phyloP scores from a whole-genome alignment of 805 yeast species.

The Candida morakotiae region DNA sequence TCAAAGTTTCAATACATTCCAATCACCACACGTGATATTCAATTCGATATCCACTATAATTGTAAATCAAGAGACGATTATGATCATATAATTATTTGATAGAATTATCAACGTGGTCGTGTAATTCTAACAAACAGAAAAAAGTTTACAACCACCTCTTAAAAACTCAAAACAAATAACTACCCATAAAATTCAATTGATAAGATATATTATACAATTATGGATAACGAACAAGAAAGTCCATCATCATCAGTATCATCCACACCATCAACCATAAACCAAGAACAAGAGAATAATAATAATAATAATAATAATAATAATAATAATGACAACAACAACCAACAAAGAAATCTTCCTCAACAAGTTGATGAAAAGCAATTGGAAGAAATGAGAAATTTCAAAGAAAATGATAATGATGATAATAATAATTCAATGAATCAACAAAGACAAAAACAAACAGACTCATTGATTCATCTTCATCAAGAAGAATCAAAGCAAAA shows the following conservation, averaged over 20 bases:
- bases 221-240: not conserved
- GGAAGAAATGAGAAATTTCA: conserved; percentile 1
- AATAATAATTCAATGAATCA: too few species aligned
- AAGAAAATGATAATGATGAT: not conserved
- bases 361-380: conserved; percentile 2
- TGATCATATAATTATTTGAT: too few species aligned
- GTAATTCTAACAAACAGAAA: not conserved
- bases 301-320: not conserved
- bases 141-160: not conserved
- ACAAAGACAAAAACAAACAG: not conserved
- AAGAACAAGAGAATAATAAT: too few species aligned
- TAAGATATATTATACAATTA: too few species aligned
- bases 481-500: not conserved
- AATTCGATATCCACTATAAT: too few species aligned
- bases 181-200: too few species aligned
- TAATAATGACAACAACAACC: not conserved
- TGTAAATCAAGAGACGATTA: too few species aligned
- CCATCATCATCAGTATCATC: not conserved
- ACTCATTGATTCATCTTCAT: conserved; percentile 2
- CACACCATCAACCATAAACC: too few species aligned
- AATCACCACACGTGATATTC: too few species aligned
- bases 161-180: not conserved
- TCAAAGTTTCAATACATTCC: too few species aligned
- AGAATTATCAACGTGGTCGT: too few species aligned
- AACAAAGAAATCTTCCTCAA: too few species aligned